Conservation (phyloP, 331 rosid species). For the Cydonia oblonga region DNA sequence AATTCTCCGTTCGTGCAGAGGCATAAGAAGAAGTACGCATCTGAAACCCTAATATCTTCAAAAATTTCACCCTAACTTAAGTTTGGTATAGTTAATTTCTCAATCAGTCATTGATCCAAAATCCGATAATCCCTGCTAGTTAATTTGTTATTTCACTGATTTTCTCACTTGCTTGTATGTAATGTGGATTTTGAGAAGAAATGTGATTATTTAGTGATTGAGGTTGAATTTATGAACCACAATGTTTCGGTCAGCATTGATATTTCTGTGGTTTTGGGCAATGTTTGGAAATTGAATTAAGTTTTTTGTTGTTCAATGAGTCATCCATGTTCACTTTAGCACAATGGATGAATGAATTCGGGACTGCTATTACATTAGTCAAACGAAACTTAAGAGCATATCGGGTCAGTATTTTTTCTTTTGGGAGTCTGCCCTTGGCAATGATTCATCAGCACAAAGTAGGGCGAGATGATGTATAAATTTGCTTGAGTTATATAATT, state of each 20-base stretch:
- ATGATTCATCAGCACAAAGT: too few species aligned
- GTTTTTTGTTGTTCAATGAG: neutral
- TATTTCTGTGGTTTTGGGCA: neutral
- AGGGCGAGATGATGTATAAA: too few species aligned
- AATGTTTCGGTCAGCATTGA: neutral
- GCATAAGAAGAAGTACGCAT: slow-evolving; percentile 14
- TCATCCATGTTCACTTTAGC: neutral
- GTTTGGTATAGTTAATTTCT: too few species aligned
- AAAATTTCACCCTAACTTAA: neutral
- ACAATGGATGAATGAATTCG: neutral
- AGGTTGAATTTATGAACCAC: neutral
- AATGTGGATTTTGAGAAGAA: neutral
- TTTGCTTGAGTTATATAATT: neutral
- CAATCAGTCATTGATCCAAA: neutral
- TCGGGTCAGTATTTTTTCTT: neutral
- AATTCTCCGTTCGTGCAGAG: slow-evolving; percentile 11
- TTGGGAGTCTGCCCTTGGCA: neutral
- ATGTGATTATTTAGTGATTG: neutral
- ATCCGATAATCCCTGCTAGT: neutral
- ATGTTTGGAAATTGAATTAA: neutral
- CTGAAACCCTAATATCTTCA: neutral
- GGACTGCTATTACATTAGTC: neutral
- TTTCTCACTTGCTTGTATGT: neutral
- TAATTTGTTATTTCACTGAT: neutral
- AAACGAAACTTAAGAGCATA: neutral